Base-by-base conservation (phyloP, 176 grass and related monocot species). In the Hordeum marinum region DNA sequence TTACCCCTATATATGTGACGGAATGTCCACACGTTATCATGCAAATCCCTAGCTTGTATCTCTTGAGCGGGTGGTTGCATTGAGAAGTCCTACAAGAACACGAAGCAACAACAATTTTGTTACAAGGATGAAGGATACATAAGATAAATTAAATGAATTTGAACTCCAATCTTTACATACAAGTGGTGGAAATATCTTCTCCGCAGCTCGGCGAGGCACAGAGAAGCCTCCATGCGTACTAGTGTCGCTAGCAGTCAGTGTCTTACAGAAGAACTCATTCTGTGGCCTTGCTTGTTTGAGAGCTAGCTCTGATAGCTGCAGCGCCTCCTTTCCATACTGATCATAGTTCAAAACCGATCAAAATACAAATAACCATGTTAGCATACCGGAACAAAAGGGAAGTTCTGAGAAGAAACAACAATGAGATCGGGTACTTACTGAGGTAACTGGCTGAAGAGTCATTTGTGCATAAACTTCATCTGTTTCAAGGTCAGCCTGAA, bases 391-490 rank as follows among this genome's bases (percentile, higher is more conserved):
- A 62, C 12, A 18, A 18, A 60, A 29, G 7, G 37, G 18, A 46
- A 66, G 31, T 7, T 12, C 63, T 11, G 29, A 82, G 23, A 61
- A 67, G 27, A 81, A 80, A 69, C 21, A 9, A 54, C 0, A n/a
- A 42, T 25, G 9, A 12, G 12, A 64, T 21, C 2, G 2, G 32
- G 37, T 55, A 78, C 73, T 41, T 63, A 94, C 92, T 35, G 89
- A 81, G 73, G 84, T 89, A 75, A 94, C 84, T 64, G 92, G 89
- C 84, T 91, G 89, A 20, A 94, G 85, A 68, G 89, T 94, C 92
- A 94, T 94, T 55, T 91, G 92, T 10, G 92, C 92, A 86, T 94
- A 94, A 48, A 94, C 92, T 86, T 94, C 92, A 76, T 94, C 92
- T 18, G 92, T 94, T 83, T 94, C 92, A 37, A 80, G 81, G 82